Base-by-base conservation (phyloP, 129 eudicot species). In the Heracleum sosnowskyi region DNA sequence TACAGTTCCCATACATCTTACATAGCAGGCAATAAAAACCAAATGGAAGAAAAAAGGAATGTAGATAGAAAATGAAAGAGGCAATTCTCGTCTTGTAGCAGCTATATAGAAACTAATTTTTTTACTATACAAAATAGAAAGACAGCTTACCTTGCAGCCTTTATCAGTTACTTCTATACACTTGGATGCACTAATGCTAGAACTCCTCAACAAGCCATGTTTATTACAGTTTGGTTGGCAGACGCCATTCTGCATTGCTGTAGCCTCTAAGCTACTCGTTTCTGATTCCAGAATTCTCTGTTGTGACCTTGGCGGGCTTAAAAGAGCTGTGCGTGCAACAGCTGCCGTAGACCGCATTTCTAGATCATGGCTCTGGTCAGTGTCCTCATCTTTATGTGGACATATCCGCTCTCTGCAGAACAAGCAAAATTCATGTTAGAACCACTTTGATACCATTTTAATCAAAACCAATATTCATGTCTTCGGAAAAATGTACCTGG, bases 341-440 rank as follows among this genome's bases (percentile, higher is more conserved):
- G 89, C 86, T 82, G 90, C 91, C 76, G 81, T 80, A 74, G 85
- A 73, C 45, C 83, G 89, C 81, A 81, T 81, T 70, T 86, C 89
- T 69, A 80, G 69, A 69, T 85, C 87, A 78, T 16, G 78, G 82
- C 80, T 82, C 53, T 90, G 81, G 73, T 90, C 88, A 76, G 78
- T 78, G 33, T 87, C 90, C 73, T 92, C 97, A 66, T 92, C 93
- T 57, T 84, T 84, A 79, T 86, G 87, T 46, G 85, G 91, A 88
- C 91, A 90, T 49, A 92, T 87, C 76, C 97, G 87, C 81, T 92
- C 96, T 85, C 97, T 92, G 35, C 63, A 79, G 70, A 81, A 81
- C 33, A 60, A 68, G 36, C 77, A 80, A 74, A 77, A 76, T 55
- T 73, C 74, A 37, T 71, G 11, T 73, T 39, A 26, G 53, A 18